phyloP scores from a whole-genome alignment of 306 rosid genomes.

The Morella rubra region DNA sequence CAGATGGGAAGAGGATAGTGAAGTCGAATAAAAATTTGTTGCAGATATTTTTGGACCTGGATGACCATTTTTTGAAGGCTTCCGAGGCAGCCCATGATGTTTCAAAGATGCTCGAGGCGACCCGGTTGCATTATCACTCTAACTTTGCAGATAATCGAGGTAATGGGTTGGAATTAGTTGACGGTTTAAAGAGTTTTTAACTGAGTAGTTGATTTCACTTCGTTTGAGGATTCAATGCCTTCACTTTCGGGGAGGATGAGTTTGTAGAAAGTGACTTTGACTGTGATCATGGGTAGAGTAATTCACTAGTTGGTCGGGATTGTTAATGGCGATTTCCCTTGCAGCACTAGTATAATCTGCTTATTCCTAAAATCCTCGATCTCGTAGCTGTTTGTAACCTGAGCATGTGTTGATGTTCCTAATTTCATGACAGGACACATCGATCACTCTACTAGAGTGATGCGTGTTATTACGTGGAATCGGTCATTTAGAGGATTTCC shows the following conservation, averaged over 20 bases:
- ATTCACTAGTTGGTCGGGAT: neutral
- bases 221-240: neutral
- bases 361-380: neutral
- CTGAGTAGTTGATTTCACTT: constrained; percentile 10
- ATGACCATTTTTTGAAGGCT: constrained; percentile 87
- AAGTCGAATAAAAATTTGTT: constrained; percentile 41
- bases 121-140: constrained; percentile 88
- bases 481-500: constrained; percentile 70
- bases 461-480: constrained; percentile 96
- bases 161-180: constrained; percentile 15
- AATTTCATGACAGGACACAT: constrained; percentile 65
- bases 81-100: constrained; percentile 87
- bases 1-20: constrained; percentile 51
- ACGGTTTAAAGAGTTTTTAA: constrained; percentile 13
- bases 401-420: neutral
- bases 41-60: constrained; percentile 51
- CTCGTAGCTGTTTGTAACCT: neutral
- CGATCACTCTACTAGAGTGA: constrained; percentile 88
- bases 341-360: neutral
- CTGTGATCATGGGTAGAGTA: neutral
- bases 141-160: constrained; percentile 97
- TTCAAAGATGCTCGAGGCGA: constrained; percentile 95
- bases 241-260: neutral
- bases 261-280: neutral
- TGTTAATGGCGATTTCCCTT: neutral